Conservation (phyloP, 139 green algal genomes). For the Pseudopediastrum boryanum region DNA sequence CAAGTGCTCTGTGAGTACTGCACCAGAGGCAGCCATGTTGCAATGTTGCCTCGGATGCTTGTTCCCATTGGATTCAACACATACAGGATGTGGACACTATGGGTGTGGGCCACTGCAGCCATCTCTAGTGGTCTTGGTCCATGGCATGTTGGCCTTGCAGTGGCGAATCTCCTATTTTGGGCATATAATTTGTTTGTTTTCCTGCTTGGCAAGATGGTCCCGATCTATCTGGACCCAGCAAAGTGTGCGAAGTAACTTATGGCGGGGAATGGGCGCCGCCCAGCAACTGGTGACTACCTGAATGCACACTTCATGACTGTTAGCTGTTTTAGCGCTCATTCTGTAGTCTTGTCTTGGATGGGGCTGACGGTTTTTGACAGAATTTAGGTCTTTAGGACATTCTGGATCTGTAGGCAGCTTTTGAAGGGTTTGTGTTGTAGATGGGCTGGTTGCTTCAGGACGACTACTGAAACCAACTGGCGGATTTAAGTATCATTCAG, state of each 20-base stretch:
- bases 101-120: background rate
- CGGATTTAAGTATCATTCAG: too few relatives aligned
- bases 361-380: too few relatives aligned
- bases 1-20: background rate
- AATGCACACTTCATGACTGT: too few relatives aligned
- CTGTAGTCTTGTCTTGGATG: too few relatives aligned
- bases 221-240: background rate
- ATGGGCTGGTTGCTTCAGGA: too few relatives aligned
- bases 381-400: too few relatives aligned
- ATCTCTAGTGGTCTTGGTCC: background rate
- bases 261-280: too few relatives aligned
- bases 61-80: constrained; percentile 11
- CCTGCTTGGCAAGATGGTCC: constrained; percentile 1
- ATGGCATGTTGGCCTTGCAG: background rate
- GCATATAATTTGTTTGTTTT: background rate
- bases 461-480: too few relatives aligned
- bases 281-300: too few relatives aligned
- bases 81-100: background rate
- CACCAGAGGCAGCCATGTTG: background rate
- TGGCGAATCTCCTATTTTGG: background rate
- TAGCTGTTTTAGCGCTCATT: too few relatives aligned
- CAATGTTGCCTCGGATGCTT: background rate
- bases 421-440: too few relatives aligned
- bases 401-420: too few relatives aligned
- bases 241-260: background rate